Conservation (phyloP, 495 filamentous ascomycete species). For the Podospora australis region DNA sequence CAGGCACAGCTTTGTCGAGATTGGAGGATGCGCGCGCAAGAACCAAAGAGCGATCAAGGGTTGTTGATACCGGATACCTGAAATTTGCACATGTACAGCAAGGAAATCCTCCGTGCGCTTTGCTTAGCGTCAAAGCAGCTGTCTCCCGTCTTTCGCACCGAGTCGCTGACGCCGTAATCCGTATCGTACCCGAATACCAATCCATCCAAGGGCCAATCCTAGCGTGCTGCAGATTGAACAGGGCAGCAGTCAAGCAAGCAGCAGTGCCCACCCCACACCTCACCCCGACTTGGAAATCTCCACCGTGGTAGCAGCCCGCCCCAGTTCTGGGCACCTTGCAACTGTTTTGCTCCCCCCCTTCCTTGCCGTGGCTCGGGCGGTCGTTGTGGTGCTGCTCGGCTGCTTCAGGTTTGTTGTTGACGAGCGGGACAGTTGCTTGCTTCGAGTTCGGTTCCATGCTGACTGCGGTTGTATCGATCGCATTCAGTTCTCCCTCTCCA, state of each 20-base stretch:
- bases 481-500: too few relatives aligned
- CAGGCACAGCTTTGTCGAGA: conserved; percentile 14
- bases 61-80: conserved; percentile 20
- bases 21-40: conserved; percentile 19
- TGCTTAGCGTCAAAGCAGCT: too few relatives aligned
- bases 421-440: conserved; percentile 1
- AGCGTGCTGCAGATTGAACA: conserved; percentile 15
- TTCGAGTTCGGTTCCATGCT: too few relatives aligned
- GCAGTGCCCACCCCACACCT: conserved; percentile 1
- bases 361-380: background rate
- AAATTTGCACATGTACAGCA: conserved; percentile 15
- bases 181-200: conserved; percentile 17
- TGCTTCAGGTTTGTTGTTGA: too few relatives aligned
- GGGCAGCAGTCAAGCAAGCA: conserved; percentile 2
- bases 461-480: too few relatives aligned
- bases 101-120: conserved; percentile 16
- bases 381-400: background rate
- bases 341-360: conserved; percentile 1
- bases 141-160: conserved; percentile 24
- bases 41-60: conserved; percentile 9
- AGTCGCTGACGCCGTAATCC: conserved; percentile 16
- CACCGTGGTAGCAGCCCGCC: conserved; percentile 1
- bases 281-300: background rate
- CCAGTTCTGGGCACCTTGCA: background rate
- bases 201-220: conserved; percentile 25